Evolutionary conservation across 139 green algal species (phyloP), one percentile per base, ranked within the genome.

Genomic region (Monoraphidium neglectum): DNA sequence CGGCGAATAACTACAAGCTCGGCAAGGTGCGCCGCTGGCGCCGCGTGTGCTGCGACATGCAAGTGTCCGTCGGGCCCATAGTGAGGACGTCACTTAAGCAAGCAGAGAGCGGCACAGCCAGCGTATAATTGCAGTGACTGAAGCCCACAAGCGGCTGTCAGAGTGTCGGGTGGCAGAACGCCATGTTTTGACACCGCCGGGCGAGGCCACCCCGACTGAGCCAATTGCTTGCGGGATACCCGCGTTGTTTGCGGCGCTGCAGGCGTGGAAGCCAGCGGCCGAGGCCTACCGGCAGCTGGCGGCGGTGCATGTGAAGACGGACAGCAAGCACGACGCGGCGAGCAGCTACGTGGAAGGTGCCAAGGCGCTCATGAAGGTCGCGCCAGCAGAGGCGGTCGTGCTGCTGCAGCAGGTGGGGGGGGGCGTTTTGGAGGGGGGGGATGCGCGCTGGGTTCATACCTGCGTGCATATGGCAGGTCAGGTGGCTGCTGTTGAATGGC

Each of bases 1-100:
- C 94, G 23, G 94, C 86, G 13, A 98, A 97, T 70, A 88, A 97
- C 54, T 98, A 93, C 88, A 99, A 99, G 83, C 87, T 99, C 1
- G 94, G 83, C 23, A 98, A 99, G 43, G 43, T 51, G 43, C 43
- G 43, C 43, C 8, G 8, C 8, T 12, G 8, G 43, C 43, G 43
- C 43, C 43, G 43, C 43, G 43, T 12, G 62, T 78, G 60, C 63
- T n/a, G n/a, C n/a, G n/a, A n/a, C n/a, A n/a, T n/a, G n/a, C n/a
- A n/a, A n/a, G n/a, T n/a, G n/a, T n/a, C n/a, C n/a, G n/a, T n/a
- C n/a, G n/a, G n/a, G n/a, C n/a, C n/a, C n/a, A n/a, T n/a, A n/a
- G n/a, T n/a, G n/a, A n/a, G n/a, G n/a, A n/a, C n/a, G n/a, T n/a
- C n/a, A n/a, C n/a, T n/a, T n/a, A n/a, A n/a, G n/a, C n/a, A n/a